Base-by-base conservation (phyloP, 2,329 filamentous ascomycete species). In the Fusarium illudens region DNA sequence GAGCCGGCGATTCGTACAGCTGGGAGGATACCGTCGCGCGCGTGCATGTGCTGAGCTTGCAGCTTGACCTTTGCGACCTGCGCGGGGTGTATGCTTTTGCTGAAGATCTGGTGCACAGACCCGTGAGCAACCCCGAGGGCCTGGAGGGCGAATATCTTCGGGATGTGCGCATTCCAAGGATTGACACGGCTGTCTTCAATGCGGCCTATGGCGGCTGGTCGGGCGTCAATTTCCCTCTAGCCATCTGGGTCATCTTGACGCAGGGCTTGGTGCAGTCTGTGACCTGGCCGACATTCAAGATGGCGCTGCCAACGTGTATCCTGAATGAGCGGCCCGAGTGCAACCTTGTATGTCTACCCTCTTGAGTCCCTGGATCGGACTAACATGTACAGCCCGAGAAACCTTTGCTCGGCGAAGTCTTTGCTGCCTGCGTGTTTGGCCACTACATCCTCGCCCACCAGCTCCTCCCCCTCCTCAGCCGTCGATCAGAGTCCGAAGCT, bases 371-470 rank as follows among this genome's bases (percentile, higher is more conserved):
- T 19, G 17, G 4, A 6, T 37, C 10, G 11, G 6, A 61, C 46
- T 68, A 49, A 66, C 52, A 27, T 51, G 11, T 15, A 42, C 85
- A 94, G 75, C 80, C 85, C 13, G 75, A 78, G 4, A 76, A 78
- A 65, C 89, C 90, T 1, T 80, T 83, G 6, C 81, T 99, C 1
- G 94, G 93, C 4, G 86, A 93, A 70, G 89, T 97, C 17, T 99
- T 98, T 77, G 91, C 90, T 76, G 91, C 95, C 51, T 98, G 98
- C 75, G 86, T 97, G 29, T 98, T 99, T 76, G 96, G 96, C 0
- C 96, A 99, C 81, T 98, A 99, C 77, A 81, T 97, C 74, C 88
- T 99, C 22, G 88, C 88, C 15, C 94, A 97, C 77, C 89, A 90
- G 75, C 85, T 98, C 11, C 85, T 91, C 70, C 91, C 93, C 0